Percentiles rank a stretch among this genome's conserved stretches.
Conservation (phyloP, 768 basidiomycete genomes). For the Suillus paluster region DNA sequence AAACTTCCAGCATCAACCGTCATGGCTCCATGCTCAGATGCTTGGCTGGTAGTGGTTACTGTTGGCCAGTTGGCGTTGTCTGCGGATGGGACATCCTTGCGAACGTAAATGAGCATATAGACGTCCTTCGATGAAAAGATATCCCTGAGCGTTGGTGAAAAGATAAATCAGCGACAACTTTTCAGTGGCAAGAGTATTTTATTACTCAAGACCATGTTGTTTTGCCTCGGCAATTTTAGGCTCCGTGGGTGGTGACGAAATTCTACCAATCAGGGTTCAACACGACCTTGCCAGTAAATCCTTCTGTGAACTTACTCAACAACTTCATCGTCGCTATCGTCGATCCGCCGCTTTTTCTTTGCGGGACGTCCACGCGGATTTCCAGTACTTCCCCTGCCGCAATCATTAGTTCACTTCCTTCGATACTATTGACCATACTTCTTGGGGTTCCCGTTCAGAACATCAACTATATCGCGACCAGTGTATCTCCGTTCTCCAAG, state of each 20-base stretch:
- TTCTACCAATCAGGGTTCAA: constrained; percentile 21
- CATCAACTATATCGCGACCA: constrained; percentile 34
- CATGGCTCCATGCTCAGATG: constrained; percentile 7
- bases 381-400: constrained; percentile 27
- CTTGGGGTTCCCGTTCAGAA: constrained; percentile 28
- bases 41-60: constrained; percentile 20
- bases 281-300: constrained; percentile 16
- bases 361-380: constrained; percentile 45
- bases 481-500: constrained; percentile 50
- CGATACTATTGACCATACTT: constrained; percentile 25
- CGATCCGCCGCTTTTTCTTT: constrained; percentile 57
- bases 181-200: constrained; percentile 57
- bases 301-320: constrained; percentile 30
- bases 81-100: constrained; percentile 36
- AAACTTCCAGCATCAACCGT: constrained; percentile 26
- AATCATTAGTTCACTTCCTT: constrained; percentile 2
- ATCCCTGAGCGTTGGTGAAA: constrained; percentile 39
- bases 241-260: constrained; percentile 19
- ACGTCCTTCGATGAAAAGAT: constrained; percentile 80
- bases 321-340: constrained; percentile 62
- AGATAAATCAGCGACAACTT: constrained; percentile 42
- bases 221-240: constrained; percentile 20
- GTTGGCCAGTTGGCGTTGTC: constrained; percentile 18
- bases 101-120: constrained; percentile 93
- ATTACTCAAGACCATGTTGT: constrained; percentile 5